Percentiles rank a stretch among this genome's conserved stretches.
Conservation (phyloP, 179 eudicot species). For the Silene coronaria region DNA sequence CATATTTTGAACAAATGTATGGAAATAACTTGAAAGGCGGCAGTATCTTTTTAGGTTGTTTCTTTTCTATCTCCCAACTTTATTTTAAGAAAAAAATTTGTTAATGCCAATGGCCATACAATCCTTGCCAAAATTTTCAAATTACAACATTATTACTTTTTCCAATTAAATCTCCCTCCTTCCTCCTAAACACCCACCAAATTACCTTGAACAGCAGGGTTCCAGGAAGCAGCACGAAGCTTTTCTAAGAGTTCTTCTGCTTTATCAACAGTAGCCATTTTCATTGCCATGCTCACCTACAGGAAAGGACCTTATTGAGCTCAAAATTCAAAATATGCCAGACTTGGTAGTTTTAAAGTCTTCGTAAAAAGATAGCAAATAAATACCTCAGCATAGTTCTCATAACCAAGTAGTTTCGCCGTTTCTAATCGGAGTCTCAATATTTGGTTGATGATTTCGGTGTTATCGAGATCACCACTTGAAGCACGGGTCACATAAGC, state of each 20-base stretch:
- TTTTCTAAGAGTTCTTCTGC: constrained; percentile 90
- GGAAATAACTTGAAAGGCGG: no score
- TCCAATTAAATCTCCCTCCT: no score
- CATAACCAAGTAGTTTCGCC: constrained; percentile 89
- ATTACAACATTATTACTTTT: no score
- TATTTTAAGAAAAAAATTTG: no score
- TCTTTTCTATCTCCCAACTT: no score
- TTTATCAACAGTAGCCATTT: constrained; percentile 96
- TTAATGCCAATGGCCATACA: no score
- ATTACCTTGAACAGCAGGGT: constrained; percentile 82
- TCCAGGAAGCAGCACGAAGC: constrained; percentile 88
- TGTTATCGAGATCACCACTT: constrained; percentile 85
- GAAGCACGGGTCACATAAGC: constrained; percentile 91
- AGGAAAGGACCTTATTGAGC: constrained; percentile 16
- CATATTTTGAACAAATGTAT: no score
- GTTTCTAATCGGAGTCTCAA: constrained; percentile 80
- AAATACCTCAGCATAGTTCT: constrained; percentile 86
- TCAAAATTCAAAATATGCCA: constrained; percentile 13
- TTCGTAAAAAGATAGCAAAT: background rate
- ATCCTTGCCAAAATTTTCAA: no score
- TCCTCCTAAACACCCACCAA: no score
- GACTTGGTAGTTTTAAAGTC: background rate
- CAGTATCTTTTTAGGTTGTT: no score
- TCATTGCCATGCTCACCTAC: constrained; percentile 98
- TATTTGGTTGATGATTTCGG: constrained; percentile 71